Percentiles rank a stretch among this genome's conserved stretches.
These are phyloP conservation scores for Talinum fruticosum DNA, from an alignment of 148 eudicot genomes.

Conservation along the genomic window DNA sequence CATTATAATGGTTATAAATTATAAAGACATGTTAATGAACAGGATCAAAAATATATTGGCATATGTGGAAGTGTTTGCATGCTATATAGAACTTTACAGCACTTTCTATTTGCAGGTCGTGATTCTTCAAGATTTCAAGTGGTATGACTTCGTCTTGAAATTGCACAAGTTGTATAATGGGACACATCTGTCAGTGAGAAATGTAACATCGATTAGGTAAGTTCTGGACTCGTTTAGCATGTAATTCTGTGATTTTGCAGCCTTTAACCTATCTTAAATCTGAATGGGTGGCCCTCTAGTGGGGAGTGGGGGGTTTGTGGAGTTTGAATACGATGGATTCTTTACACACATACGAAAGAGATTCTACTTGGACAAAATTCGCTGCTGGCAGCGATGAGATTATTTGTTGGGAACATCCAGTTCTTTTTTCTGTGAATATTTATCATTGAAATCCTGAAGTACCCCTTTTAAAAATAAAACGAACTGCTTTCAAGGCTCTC, in stretches of 20 bases:
- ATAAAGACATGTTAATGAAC: background rate
- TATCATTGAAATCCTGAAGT: background rate
- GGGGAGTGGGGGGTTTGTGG: too few species aligned
- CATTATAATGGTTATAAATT: background rate
- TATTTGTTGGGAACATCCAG: too few species aligned
- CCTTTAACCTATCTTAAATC: too few species aligned
- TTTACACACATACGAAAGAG: too few species aligned
- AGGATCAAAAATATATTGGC: background rate
- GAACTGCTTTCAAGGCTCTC: background rate
- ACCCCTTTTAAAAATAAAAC: background rate
- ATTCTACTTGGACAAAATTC: too few species aligned
- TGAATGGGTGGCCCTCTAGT: too few species aligned
- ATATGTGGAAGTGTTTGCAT: background rate
- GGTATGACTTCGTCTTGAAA: conserved; percentile 87
- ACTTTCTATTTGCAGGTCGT: conserved; percentile 54
- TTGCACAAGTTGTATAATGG: conserved; percentile 79
- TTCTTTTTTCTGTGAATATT: too few species aligned
- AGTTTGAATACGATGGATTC: too few species aligned
- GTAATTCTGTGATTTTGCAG: too few species aligned
- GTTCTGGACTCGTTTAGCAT: conserved; percentile 5
- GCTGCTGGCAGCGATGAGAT: too few species aligned
- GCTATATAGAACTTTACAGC: background rate
- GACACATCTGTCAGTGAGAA: conserved; percentile 76
- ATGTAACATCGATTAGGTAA: conserved; percentile 71
- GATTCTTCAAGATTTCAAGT: conserved; percentile 87